These are phyloP conservation scores for Toxicodendron radicans DNA, from an alignment of 345 rosid species.

Conservation along the genomic window DNA sequence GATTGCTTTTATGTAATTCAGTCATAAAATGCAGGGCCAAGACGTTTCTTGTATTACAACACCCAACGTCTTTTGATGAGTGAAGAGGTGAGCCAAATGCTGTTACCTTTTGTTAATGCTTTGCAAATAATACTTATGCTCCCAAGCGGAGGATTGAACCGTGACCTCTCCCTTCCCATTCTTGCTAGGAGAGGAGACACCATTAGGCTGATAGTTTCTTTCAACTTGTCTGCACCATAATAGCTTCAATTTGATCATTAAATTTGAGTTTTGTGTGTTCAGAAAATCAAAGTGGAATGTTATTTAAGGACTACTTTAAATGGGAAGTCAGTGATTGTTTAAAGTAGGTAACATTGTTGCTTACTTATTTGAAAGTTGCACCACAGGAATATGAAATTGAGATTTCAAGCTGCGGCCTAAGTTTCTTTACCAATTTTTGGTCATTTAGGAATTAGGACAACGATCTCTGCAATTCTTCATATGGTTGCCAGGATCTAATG, in stretches of 20 bases:
- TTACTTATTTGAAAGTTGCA: no score
- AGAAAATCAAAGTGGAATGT: neutral
- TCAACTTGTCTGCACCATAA: neutral
- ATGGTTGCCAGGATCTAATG: no score
- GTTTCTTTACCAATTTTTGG: no score
- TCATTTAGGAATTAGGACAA: no score
- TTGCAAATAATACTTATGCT: neutral
- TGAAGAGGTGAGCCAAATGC: constrained; percentile 62
- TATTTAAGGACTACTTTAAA: neutral
- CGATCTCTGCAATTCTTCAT: no score
- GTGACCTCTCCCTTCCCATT: neutral
- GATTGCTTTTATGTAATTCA: neutral
- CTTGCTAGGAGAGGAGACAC: neutral
- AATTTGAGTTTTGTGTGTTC: neutral
- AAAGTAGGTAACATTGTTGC: neutral
- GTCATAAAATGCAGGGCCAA: constrained; percentile 55
- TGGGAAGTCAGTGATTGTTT: neutral
- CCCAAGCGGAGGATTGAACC: neutral
- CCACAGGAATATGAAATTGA: no score
- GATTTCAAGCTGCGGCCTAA: no score
- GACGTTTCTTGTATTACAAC: constrained; percentile 72
- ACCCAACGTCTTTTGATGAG: constrained; percentile 56
- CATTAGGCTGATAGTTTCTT: neutral
- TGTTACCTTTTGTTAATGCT: neutral
- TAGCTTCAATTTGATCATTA: neutral